These are phyloP conservation scores for Claviceps digitariae DNA, from an alignment of 2,329 filamentous ascomycete genomes.

Conservation along the genomic window DNA sequence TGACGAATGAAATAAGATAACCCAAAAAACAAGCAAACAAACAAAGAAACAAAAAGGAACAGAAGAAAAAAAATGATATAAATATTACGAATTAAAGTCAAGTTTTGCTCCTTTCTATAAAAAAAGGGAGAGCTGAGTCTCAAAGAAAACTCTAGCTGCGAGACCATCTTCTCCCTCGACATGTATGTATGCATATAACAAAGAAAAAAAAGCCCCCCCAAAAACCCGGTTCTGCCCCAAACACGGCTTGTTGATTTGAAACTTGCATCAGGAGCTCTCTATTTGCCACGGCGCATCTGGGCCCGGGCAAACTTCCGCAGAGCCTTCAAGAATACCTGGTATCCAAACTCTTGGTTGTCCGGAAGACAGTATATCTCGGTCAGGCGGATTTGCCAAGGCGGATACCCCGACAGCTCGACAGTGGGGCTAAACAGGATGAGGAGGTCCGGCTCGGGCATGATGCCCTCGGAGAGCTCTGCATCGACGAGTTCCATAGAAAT, in stretches of 20 bases:
- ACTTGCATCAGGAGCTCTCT: conserved; percentile 10
- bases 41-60: background rate
- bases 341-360: conserved; percentile 74
- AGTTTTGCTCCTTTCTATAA: background rate
- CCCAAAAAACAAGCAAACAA: background rate
- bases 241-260: background rate
- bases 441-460: conserved; percentile 83
- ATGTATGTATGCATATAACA: background rate
- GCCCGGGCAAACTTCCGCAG: conserved; percentile 75
- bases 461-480: conserved; percentile 64
- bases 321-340: conserved; percentile 81
- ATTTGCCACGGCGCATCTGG: conserved; percentile 73
- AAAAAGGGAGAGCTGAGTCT: background rate
- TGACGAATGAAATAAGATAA: background rate
- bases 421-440: conserved; percentile 76
- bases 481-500: conserved; percentile 80
- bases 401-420: conserved; percentile 79
- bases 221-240: background rate
- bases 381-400: conserved; percentile 88
- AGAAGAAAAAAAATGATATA: background rate
- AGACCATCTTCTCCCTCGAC: background rate
- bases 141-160: conserved; percentile 3
- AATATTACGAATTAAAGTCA: background rate
- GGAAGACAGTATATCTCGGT: conserved; percentile 81
- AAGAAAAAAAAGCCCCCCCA: background rate